Evolutionary conservation across 805 yeast genomes (phyloP).

Genomic region (Lachancea nothofagi): DNA sequence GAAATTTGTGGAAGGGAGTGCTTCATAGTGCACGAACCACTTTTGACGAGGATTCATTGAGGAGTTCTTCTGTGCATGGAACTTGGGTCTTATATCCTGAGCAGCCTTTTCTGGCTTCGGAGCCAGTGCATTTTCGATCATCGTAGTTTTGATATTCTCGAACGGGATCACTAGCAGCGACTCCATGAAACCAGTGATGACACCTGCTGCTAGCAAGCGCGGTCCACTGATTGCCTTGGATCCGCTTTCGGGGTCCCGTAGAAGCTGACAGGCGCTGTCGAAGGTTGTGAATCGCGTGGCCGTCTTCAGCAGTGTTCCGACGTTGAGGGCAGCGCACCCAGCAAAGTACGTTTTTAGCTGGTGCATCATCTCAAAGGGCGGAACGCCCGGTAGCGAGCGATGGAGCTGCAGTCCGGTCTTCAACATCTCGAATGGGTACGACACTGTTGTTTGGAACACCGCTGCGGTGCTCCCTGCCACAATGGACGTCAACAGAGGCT

Average conservation of each 20-base stretch:
- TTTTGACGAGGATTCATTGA: constrained; percentile 31
- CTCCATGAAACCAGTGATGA: constrained; percentile 77
- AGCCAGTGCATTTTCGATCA: constrained; percentile 63
- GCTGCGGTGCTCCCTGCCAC: constrained; percentile 47
- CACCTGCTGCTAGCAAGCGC: constrained; percentile 76
- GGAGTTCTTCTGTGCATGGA: constrained; percentile 24
- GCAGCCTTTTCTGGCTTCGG: constrained; percentile 17
- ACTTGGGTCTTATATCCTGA: constrained; percentile 21
- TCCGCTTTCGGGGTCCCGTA: constrained; percentile 40
- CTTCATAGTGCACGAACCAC: constrained; percentile 37
- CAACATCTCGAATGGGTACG: constrained; percentile 67
- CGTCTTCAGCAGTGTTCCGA: constrained; percentile 72
- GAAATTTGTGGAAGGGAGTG: constrained; percentile 50
- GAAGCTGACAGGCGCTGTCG: constrained; percentile 64
- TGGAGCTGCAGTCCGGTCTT: constrained; percentile 62
- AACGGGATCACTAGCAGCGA: constrained; percentile 83
- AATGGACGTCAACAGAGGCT: constrained; percentile 9
- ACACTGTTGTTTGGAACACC: constrained; percentile 52
- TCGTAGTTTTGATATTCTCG: constrained; percentile 74
- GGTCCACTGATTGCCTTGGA: constrained; percentile 68
- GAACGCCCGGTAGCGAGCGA: constrained; percentile 36
- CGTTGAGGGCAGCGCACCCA: constrained; percentile 72
- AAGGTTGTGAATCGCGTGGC: constrained; percentile 67
- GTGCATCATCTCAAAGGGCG: constrained; percentile 27
- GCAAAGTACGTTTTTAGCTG: constrained; percentile 36